These are phyloP conservation scores for Nidularia pulvinata DNA, from an alignment of 768 basidiomycete genomes.

Conservation along the genomic window DNA sequence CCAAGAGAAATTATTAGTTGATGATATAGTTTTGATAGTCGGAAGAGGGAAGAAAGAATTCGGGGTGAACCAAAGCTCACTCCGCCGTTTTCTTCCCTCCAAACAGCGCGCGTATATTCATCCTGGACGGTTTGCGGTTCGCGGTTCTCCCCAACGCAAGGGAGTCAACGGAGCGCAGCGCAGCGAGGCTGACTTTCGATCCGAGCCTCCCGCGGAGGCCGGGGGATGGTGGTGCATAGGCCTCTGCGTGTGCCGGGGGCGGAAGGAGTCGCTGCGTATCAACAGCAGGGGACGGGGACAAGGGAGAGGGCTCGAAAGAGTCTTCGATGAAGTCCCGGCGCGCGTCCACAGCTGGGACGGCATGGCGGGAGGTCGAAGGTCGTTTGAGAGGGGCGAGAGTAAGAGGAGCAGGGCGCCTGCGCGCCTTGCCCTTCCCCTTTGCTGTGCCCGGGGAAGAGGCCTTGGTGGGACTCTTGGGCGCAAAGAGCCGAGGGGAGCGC, in stretches of 20 bases:
- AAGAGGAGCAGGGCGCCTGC: constrained; percentile 34
- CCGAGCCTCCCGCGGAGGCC: background rate
- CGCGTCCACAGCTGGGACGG: constrained; percentile 3
- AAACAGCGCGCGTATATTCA: constrained; percentile 9
- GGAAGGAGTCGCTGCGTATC: background rate
- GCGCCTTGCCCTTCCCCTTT: constrained; percentile 17
- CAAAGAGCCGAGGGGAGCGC: constrained; percentile 12
- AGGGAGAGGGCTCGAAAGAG: constrained; percentile 23
- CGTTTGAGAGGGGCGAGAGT: constrained; percentile 19
- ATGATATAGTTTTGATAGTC: too few relatives aligned
- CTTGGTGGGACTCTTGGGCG: background rate
- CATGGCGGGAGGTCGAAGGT: constrained; percentile 7
- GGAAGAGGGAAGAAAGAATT: too few relatives aligned
- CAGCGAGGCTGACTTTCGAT: constrained; percentile 4
- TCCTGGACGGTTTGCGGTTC: constrained; percentile 3
- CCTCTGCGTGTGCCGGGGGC: background rate
- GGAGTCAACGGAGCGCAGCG: background rate
- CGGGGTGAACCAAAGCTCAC: too few relatives aligned
- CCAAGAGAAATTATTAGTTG: too few relatives aligned
- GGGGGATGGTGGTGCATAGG: background rate
- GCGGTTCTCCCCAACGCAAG: constrained; percentile 2
- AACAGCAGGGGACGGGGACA: background rate
- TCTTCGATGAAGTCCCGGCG: constrained; percentile 26
- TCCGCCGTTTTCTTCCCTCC: background rate
- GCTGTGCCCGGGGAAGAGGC: background rate